Percentiles rank a stretch among this genome's conserved stretches.
phyloP scores from a whole-genome alignment of 2,329 filamentous ascomycete species.

The Fusarium annulatum region DNA sequence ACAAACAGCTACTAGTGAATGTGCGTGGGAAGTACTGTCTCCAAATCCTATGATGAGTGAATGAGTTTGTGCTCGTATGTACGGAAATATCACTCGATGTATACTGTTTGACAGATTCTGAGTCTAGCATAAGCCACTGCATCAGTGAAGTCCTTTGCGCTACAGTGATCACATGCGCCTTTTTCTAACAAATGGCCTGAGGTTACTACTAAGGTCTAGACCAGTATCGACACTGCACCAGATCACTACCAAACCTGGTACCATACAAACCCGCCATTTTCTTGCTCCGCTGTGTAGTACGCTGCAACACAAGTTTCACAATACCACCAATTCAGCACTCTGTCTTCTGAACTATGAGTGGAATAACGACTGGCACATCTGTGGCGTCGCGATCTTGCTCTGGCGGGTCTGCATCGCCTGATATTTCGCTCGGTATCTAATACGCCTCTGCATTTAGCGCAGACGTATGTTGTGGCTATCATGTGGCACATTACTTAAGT shows the following conservation, averaged over 20 bases:
- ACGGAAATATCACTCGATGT: fast-evolving
- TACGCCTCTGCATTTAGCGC: not conserved
- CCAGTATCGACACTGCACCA: no score
- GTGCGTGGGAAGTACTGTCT: fast-evolving
- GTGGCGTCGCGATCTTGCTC: not conserved
- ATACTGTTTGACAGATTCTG: not conserved
- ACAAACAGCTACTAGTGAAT: fast-evolving
- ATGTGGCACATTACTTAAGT: not conserved
- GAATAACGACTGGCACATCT: not conserved
- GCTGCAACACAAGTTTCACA: not conserved
- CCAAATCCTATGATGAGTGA: not conserved
- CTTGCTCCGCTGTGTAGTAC: not conserved
- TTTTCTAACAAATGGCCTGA: fast-evolving
- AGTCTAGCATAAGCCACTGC: no score
- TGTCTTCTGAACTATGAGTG: not conserved
- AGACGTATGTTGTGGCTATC: not conserved
- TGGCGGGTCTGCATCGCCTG: not conserved
- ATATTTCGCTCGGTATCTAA: not conserved
- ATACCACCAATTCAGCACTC: not conserved
- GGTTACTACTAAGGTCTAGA: no score
- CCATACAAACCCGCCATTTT: no score
- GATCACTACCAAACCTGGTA: not conserved
- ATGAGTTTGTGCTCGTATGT: fast-evolving
- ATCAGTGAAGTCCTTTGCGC: not conserved
- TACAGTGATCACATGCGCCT: no score